Base-by-base conservation (phyloP, 441 rosid species). In the Heliophila coronopifolia region DNA sequence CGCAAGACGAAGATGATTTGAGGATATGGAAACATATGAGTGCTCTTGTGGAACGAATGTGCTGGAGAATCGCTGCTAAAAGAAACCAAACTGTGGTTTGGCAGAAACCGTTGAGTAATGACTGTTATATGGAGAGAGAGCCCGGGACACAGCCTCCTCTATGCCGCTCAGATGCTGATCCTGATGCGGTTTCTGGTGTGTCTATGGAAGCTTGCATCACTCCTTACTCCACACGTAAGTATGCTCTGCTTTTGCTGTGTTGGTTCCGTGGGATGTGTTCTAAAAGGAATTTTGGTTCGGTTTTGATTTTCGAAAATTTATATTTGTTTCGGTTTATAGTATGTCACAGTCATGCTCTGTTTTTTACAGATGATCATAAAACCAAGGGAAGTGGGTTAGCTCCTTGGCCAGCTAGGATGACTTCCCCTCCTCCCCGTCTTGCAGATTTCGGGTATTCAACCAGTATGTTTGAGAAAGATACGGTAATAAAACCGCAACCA, bases 21-120 rank as follows among this genome's bases (percentile, higher is more conserved):
- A 84, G 81, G 61, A 93, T 93, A 15, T 89, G 99, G 99, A 89
- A 59, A 44, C 79, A 82, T 59, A 93, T 93, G 97, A 93, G 97
- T 58, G 73, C 84, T 60, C 81, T 93, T 51, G 99, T 84, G 9
- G 82, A 70, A 22, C 61, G 93, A 17, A 93, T 93, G 99, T 92
- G 99, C 54, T 92, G 99, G 99, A 88, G 73, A 59, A 70, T 92
- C 45, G 99, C 97, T 54, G 72, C 77, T 12, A 92, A 85, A 77
- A 80, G 77, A 73, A 80, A 88, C 69, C 99, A 92, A 66, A 92
- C 99, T 32, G 99, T 88, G 9, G 75, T 92, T 68, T 92, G 96
- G 95, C 94, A 81, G 71, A 92, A 88, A 66, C 97, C 97, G n/a
- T 69, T 88, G 36, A 86, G 77, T 40, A 88, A 88, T 77, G 95